Evolutionary conservation across 768 basidiomycete genomes (phyloP), one percentile per base, ranked within the genome.

Genomic region (Mrakia gelida): DNA sequence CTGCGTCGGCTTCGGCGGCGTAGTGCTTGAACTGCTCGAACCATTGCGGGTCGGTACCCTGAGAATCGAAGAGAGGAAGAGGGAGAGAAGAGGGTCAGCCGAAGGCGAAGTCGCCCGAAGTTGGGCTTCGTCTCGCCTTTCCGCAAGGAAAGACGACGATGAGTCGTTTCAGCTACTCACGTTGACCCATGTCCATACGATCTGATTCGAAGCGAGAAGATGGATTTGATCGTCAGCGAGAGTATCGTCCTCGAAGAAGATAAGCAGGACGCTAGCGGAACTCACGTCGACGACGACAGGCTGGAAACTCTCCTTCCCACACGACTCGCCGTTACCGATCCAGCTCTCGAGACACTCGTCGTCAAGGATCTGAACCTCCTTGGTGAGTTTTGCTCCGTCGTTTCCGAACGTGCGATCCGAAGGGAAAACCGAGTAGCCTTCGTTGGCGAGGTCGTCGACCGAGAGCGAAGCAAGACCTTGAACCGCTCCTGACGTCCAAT

Each of bases 121-220:
- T 16, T 30, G 1, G 15, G 11, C 7, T 32, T 30, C 34, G 28
- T 6, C 3, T 30, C 15, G 30, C 32, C 21, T 21, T 30, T 65
- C 34, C 30, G n/a, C 30, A 52, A 52, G 11, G 13, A 52, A 16
- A 11, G 15, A 65, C 34, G 30, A 23, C n/a, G 62, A 63, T 0
- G 28, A 32, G 28, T 5, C 28, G 23, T 21, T 32, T 68, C 30
- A 23, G 54, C 52, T 10, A 56, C 73, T 41, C 34, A 70, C 76
- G 71, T 77, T 77, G 30, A 77, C 76, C 76, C 76, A 77, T 1
- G 76, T 77, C 76, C 76, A 77, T 10, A 65, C 74, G 38, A 62
- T 30, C 74, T 62, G 41, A 2, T 32, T 30, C 9, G 26, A 45
- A n/a, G 49, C 8, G 7, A 28, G 26, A 1, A 21, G 21, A 23